Percentiles rank a stretch among this genome's conserved stretches.
Evolutionary conservation across 305 asterid species (phyloP).

Genomic region (Ilex paraguariensis): DNA sequence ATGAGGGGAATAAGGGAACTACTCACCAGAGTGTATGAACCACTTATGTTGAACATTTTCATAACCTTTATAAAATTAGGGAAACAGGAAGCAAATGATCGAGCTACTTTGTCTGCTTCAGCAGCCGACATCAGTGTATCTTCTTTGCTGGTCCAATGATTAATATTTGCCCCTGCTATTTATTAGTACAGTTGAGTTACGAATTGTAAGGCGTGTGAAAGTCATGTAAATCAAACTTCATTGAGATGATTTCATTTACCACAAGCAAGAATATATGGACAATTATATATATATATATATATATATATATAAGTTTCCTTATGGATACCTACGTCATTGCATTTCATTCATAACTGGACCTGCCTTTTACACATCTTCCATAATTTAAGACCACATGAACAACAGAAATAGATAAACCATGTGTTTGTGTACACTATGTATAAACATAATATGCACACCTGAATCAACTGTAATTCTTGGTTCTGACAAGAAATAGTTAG

Average conservation of each 20-base stretch:
- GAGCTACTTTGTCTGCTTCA: constrained; percentile 76
- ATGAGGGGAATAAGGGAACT: constrained; percentile 10
- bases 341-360: no score
- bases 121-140: constrained; percentile 57
- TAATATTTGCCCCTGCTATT: constrained; percentile 38
- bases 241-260: no score
- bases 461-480: no score
- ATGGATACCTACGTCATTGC: no score
- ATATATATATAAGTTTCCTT: no score
- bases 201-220: neutral
- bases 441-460: no score
- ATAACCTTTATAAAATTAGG: constrained; percentile 77
- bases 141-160: constrained; percentile 31
- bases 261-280: constrained; percentile 7
- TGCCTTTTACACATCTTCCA: no score
- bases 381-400: no score
- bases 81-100: constrained; percentile 60
- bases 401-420: no score
- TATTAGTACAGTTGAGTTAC: constrained; percentile 5
- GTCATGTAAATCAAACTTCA: no score
- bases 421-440: no score
- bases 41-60: constrained; percentile 90
- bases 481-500: no score
- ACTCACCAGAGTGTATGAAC: constrained; percentile 91
- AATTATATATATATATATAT: neutral